Conservation (phyloP, 2,329 filamentous ascomycete species). For the Leptosphaerulina australis region DNA sequence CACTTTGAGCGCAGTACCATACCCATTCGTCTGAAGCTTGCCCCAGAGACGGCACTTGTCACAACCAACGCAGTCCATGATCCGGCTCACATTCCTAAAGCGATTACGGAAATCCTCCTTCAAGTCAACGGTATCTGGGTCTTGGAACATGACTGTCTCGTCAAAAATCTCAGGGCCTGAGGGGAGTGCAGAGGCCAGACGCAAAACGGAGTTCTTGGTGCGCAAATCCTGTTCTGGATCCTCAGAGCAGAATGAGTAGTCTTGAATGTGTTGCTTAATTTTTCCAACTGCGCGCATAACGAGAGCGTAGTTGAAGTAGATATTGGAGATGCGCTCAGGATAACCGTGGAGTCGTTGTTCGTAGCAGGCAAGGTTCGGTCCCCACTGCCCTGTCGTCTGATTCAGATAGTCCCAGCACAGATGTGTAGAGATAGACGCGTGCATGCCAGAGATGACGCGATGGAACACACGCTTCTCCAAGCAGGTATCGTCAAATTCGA, state of each 20-base stretch:
- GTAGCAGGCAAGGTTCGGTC: constrained; percentile 89
- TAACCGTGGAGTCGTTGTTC: constrained; percentile 79
- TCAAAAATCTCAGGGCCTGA: constrained; percentile 81
- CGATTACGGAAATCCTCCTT: constrained; percentile 98
- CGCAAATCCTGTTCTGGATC: constrained; percentile 77
- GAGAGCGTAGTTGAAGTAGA: constrained; percentile 99
- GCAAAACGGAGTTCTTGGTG: constrained; percentile 82
- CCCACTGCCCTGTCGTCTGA: constrained; percentile 91
- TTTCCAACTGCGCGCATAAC: constrained; percentile 90
- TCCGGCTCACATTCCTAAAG: constrained; percentile 92
- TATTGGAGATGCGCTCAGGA: constrained; percentile 91
- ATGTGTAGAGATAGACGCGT: constrained; percentile 95
- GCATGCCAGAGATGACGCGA: constrained; percentile 94
- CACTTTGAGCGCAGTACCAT: constrained; percentile 92
- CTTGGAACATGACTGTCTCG: constrained; percentile 91
- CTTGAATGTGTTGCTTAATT: constrained; percentile 77
- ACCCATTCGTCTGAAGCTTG: constrained; percentile 93
- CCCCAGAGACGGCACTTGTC: constrained; percentile 99
- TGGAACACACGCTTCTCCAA: constrained; percentile 99
- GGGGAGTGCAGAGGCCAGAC: constrained; percentile 72
- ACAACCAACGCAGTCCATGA: constrained; percentile 99
- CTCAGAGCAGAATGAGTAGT: constrained; percentile 91
- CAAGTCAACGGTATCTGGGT: constrained; percentile 70
- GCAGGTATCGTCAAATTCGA: constrained; percentile 88
- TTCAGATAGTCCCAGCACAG: constrained; percentile 96